A percentile compares a stretch with the other conserved stretches of the same genome.
These are phyloP conservation scores for Fusarium anguioides DNA, from an alignment of 2,329 filamentous ascomycete genomes.

Conservation along the genomic window DNA sequence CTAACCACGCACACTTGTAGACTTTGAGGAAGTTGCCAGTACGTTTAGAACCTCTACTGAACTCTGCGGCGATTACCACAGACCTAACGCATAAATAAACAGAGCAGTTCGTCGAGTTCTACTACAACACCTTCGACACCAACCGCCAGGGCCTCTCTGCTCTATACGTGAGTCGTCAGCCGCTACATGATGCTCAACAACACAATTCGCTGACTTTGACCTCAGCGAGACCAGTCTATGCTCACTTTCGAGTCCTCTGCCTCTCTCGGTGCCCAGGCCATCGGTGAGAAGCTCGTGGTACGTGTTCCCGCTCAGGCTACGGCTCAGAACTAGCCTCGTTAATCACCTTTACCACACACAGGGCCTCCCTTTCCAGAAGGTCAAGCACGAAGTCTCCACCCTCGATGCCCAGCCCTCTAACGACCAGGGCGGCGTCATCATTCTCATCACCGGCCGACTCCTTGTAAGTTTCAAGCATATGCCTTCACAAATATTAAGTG, in stretches of 20 bases:
- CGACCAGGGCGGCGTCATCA: constrained; percentile 75
- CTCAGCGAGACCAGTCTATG: constrained; percentile 71
- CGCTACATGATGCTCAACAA: constrained; percentile 57
- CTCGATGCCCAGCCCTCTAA: constrained; percentile 85
- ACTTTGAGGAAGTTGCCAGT: constrained; percentile 61
- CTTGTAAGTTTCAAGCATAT: constrained; percentile 67
- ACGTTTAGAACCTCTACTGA: constrained; percentile 45
- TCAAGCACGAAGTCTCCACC: constrained; percentile 81
- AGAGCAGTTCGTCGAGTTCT: constrained; percentile 92
- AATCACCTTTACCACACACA: constrained; percentile 58
- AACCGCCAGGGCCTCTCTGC: constrained; percentile 71
- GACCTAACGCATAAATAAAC: constrained; percentile 15
- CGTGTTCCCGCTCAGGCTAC: constrained; percentile 45
- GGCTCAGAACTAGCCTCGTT: background rate
- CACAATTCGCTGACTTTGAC: constrained; percentile 52
- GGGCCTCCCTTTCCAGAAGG: constrained; percentile 82
- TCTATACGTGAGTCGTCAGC: constrained; percentile 80
- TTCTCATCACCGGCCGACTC: constrained; percentile 88
- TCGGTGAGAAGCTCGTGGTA: constrained; percentile 86
- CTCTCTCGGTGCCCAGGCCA: constrained; percentile 70
- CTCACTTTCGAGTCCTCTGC: constrained; percentile 87
- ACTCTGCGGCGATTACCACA: background rate
- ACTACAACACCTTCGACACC: constrained; percentile 88
- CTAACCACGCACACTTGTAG: constrained; percentile 49
- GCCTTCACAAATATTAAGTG: background rate